Base-by-base conservation (phyloP, 176 grass and related monocot species). In the Pontederia crassipes region DNA sequence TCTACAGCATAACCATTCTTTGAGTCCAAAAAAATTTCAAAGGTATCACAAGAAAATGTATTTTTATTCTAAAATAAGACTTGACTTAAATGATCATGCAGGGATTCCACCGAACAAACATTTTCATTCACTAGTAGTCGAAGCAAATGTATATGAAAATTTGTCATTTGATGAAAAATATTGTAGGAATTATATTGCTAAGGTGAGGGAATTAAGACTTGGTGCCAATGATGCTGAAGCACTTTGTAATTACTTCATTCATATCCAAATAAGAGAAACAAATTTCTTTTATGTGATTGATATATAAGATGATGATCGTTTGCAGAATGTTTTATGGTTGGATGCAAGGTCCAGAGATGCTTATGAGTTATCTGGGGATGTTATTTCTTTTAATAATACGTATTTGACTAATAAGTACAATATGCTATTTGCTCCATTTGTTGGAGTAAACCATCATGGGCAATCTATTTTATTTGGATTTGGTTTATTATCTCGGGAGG, bases 241-340 rank as follows among this genome's bases (percentile, higher is more conserved):
- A 49, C 17, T 65, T 65, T 65, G 62, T 12, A 65, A 65, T 47
- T 65, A 49, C 26, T 65, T 65, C 62, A 65, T 48, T 65, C 11
- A 40, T 8, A 65, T 65, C 46, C 62, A 65, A 24, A 47, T 27
- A 12, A 45, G 49, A 17, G 49, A 65, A 12, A 48, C 62, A 4
- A 65, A 65, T 65, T 65, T 24, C 20, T 24, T 24, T 24, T 24
- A 24, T 24, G n/a, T n/a, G n/a, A n/a, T n/a, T n/a, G n/a, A n/a
- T 49, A 14, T 64, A 49, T 64, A 64, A 48, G 61, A 64, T 20
- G 61, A 64, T 5, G 61, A 46, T 13, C 46, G 26, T 11, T 26
- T 64, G 16, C 46, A 46, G 48, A 64, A 64, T 49, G 13, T 64
- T 18, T 64, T 68, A 8, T 68, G 65, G 65, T 15, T 50, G 54